A percentile compares a stretch with the other conserved stretches of the same genome.
Conservation (phyloP, 2,329 filamentous ascomycete species). For the Tolypocladium tundrense region DNA sequence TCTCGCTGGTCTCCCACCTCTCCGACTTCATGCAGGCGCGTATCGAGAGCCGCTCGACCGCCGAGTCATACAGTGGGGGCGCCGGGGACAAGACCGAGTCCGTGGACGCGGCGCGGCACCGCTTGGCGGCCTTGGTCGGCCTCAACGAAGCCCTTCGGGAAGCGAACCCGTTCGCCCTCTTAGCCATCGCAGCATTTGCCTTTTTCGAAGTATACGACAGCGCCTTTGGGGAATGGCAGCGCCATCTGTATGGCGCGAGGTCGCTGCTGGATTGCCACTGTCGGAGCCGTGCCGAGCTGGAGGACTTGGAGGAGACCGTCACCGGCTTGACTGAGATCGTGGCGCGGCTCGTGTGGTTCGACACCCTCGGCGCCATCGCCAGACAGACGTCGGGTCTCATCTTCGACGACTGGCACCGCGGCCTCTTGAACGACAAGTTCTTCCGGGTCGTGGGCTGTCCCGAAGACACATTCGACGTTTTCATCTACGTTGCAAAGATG, state of each 20-base stretch:
- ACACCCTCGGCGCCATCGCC: slow-evolving; percentile 20
- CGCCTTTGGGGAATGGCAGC: slow-evolving; percentile 26
- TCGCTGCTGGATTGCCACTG: slow-evolving; percentile 30
- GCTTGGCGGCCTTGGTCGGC: slow-evolving; percentile 22
- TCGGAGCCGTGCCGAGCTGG: slow-evolving; percentile 19
- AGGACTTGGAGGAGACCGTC: slow-evolving; percentile 19
- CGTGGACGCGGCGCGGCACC: slow-evolving; percentile 9
- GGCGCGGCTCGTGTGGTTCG: slow-evolving; percentile 29
- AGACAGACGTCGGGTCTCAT: slow-evolving; percentile 14
- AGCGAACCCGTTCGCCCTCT: slow-evolving; percentile 28
- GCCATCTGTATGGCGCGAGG: slow-evolving; percentile 27
- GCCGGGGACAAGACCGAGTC: slow-evolving; percentile 5
- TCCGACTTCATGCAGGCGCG: slow-evolving; percentile 15
- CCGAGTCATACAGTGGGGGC: not conserved
- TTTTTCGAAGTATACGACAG: slow-evolving; percentile 32
- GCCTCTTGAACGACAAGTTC: slow-evolving; percentile 20
- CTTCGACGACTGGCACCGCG: slow-evolving; percentile 31
- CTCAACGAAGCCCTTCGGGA: slow-evolving; percentile 27
- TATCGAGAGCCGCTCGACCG: slow-evolving; percentile 7
- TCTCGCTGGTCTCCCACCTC: slow-evolving; percentile 14
- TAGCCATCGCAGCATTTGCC: slow-evolving; percentile 32
- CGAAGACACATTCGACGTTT: slow-evolving; percentile 24
- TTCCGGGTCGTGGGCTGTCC: slow-evolving; percentile 27
- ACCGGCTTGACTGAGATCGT: slow-evolving; percentile 26
- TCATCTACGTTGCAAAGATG: slow-evolving; percentile 20